Conservation (phyloP, 2,329 filamentous ascomycete species). For the Fusarium torulosum region DNA sequence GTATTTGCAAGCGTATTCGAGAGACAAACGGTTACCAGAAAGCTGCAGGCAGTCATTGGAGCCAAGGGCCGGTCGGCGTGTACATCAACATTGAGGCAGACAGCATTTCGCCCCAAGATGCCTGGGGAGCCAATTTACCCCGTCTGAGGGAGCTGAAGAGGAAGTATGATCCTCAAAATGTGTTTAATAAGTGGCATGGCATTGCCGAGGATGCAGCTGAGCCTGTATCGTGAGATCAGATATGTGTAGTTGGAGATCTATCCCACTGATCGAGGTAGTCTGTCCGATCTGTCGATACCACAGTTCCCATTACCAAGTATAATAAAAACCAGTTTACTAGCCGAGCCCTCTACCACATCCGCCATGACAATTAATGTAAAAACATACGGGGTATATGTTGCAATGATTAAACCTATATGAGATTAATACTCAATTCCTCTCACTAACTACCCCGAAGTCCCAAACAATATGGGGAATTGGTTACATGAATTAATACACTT, state of each 20-base stretch:
- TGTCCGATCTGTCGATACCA: too few species aligned
- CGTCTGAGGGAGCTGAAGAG: constrained; percentile 51
- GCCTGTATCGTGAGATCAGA: background rate
- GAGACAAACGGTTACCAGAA: constrained; percentile 44
- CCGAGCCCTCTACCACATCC: too few species aligned
- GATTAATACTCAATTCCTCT: too few species aligned
- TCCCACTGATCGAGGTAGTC: too few species aligned
- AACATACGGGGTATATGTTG: too few species aligned
- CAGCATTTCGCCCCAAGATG: constrained; percentile 43
- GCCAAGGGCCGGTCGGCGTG: constrained; percentile 44
- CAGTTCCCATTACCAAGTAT: too few species aligned
- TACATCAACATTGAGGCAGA: constrained; percentile 51
- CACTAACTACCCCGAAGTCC: too few species aligned
- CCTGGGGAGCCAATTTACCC: constrained; percentile 50
- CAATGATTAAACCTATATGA: too few species aligned
- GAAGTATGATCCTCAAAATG: constrained; percentile 52
- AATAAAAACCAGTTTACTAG: too few species aligned
- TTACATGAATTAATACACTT: too few species aligned
- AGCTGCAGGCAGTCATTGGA: constrained; percentile 22
- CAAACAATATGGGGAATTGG: too few species aligned
- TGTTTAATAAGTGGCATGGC: constrained; percentile 52
- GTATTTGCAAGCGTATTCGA: constrained; percentile 47
- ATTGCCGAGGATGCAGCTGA: constrained; percentile 18
- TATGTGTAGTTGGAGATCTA: background rate
- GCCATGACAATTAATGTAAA: too few species aligned